Base-by-base conservation (phyloP, 2,329 filamentous ascomycete species). In the Fusarium sp. region DNA sequence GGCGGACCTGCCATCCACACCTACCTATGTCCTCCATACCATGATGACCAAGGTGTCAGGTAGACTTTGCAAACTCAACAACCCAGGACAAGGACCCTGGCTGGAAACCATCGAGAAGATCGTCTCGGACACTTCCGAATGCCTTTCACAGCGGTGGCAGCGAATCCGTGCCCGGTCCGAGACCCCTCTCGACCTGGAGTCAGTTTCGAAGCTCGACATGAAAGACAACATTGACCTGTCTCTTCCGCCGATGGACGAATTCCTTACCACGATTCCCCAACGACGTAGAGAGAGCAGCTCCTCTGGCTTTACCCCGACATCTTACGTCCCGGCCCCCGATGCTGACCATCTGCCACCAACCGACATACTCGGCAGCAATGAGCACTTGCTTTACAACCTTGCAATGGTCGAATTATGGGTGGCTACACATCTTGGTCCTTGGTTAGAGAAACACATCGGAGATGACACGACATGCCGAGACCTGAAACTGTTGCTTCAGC, bases 361-460 rank as follows among this genome's bases (percentile, higher is more conserved):
- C 22, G 4, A 4, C 11, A 17, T 1, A n/a, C 11, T 17, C 6
- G 8, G 11, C 3, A 46, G 56, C 17, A 36, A 33, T 6, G 49
- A 38, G 0, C 69, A 68, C 20, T 5, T 64, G 11, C 60, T 66
- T 2, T 69, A 72, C 14, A 7, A 68, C 5, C 77, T 89, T 2
- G 78, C 77, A 3, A 82, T 81, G 24, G 76, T 90, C 16, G 89
- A 91, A 73, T 40, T 60, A 0, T 91, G 89, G 89, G 84, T 89
- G 4, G 77, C 79, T 2, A 20, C 71, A 0, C 57, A 83, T 40
- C 80, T 90, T 0, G 53, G 75, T 0, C 12, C 22, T 0, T 89
- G 87, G 87, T 46, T 85, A 2, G 46, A 75, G 0, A 6, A n/a
- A 1, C 71, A 84, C 42, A 63, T 75, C 4, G n/a, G n/a, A 0